These are phyloP conservation scores for Cercospora sp. DNA, from an alignment of 2,329 filamentous ascomycete genomes.

Conservation along the genomic window DNA sequence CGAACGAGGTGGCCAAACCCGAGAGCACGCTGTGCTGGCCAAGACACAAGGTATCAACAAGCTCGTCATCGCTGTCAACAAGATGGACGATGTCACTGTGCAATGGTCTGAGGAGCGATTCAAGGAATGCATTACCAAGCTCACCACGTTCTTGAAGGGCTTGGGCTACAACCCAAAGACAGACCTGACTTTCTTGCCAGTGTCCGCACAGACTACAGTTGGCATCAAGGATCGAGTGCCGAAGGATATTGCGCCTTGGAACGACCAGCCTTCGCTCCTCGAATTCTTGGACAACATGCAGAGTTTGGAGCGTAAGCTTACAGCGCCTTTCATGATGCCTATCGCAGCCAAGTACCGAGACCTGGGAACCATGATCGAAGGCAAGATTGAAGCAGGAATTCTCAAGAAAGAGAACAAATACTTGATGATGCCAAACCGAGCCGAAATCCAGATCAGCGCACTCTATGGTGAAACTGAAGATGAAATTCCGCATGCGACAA, in stretches of 20 bases:
- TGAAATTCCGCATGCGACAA: conserved; percentile 76
- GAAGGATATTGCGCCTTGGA: conserved; percentile 76
- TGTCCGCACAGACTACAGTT: conserved; percentile 81
- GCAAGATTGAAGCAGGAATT: conserved; percentile 93
- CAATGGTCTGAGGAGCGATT: conserved; percentile 93
- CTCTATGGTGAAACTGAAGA: conserved; percentile 96
- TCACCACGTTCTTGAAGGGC: conserved; percentile 82
- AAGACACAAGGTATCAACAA: conserved; percentile 99
- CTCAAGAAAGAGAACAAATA: conserved; percentile 85
- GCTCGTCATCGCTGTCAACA: conserved; percentile 92
- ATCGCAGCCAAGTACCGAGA: conserved; percentile 95
- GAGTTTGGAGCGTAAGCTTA: conserved; percentile 89
- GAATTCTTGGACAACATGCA: conserved; percentile 96
- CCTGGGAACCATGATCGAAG: conserved; percentile 96
- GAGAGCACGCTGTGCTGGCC: conserved; percentile 95
- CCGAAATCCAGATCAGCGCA: conserved; percentile 75
- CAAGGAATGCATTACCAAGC: conserved; percentile 88
- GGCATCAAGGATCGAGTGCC: conserved; percentile 89
- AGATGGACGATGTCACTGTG: conserved; percentile 98
- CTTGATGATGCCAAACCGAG: conserved; percentile 94
- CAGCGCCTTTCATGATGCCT: conserved; percentile 99
- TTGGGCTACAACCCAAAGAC: conserved; percentile 93
- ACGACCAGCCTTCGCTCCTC: conserved; percentile 82
- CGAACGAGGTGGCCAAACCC: conserved; percentile 92
- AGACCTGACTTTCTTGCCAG: conserved; percentile 92